These are phyloP conservation scores for Thielaviopsis euricoi DNA, from an alignment of 2,329 filamentous ascomycete species.

Conservation along the genomic window DNA sequence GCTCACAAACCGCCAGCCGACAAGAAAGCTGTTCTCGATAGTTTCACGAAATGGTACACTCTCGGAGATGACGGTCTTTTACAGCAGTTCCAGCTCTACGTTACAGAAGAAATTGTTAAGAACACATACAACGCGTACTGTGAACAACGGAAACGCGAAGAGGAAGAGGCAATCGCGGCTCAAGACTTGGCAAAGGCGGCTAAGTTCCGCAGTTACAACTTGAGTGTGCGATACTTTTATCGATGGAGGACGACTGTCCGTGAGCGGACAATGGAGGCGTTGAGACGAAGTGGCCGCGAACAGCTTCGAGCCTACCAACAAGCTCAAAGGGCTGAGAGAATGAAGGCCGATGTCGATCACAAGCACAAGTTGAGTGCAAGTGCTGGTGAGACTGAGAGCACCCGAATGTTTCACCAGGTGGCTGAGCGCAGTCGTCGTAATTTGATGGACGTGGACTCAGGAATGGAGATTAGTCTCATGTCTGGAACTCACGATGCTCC, in stretches of 20 bases:
- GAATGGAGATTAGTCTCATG: constrained; percentile 24
- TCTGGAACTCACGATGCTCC: constrained; percentile 22
- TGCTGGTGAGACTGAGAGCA: constrained; percentile 6
- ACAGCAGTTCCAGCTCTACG: constrained; percentile 30
- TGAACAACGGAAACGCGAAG: constrained; percentile 25
- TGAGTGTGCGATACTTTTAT: constrained; percentile 39
- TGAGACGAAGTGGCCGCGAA: constrained; percentile 35
- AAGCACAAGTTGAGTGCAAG: constrained; percentile 6
- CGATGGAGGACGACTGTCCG: constrained; percentile 35
- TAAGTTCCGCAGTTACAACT: constrained; percentile 30
- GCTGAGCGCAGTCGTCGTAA: constrained; percentile 16
- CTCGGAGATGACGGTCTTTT: constrained; percentile 36
- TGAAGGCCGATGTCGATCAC: constrained; percentile 17
- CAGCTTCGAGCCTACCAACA: constrained; percentile 31
- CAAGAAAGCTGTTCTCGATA: constrained; percentile 20
- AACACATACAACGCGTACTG: constrained; percentile 25
- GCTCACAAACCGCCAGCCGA: background rate
- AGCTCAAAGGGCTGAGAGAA: constrained; percentile 21
- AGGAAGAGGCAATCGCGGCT: constrained; percentile 31
- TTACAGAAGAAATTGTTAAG: constrained; percentile 28
- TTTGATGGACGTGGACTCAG: constrained; percentile 24
- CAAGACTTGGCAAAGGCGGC: constrained; percentile 28
- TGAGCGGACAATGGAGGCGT: constrained; percentile 29
- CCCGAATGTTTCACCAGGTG: constrained; percentile 10
- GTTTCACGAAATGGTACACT: constrained; percentile 38